Evolutionary conservation across 2,329 filamentous ascomycete species (phyloP).

Genomic region (Beauveria brongniartii): DNA sequence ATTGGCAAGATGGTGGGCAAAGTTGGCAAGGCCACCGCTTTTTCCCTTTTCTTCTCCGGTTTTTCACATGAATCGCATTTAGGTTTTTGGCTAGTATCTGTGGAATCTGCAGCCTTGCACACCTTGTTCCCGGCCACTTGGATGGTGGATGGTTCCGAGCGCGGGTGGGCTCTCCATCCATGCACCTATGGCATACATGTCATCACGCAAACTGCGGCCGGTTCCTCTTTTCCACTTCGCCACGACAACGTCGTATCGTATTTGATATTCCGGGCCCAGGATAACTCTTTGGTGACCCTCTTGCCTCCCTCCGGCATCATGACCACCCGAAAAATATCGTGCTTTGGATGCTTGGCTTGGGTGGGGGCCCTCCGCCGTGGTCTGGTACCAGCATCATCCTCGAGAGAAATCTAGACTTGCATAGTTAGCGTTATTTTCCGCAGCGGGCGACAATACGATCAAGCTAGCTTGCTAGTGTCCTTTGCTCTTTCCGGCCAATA

Average conservation of each 20-base stretch:
- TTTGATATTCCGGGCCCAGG: neutral
- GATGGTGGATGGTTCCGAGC: neutral
- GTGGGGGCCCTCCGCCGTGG: neutral
- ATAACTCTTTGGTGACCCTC: neutral
- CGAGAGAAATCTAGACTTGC: neutral
- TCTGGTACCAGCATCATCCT: neutral
- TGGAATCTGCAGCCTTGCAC: no score
- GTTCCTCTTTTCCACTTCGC: neutral
- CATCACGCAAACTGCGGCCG: neutral
- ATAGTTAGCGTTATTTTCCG: neutral
- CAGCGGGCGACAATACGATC: neutral
- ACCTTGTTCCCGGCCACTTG: no score
- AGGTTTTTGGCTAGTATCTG: no score
- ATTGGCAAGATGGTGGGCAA: no score
- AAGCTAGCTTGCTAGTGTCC: neutral
- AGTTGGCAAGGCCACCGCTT: no score
- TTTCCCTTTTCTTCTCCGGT: no score
- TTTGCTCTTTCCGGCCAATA: neutral
- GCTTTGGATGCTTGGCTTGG: neutral
- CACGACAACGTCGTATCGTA: constrained; percentile 2
- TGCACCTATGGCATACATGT: neutral
- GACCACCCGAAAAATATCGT: neutral
- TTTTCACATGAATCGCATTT: no score
- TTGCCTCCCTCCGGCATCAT: neutral
- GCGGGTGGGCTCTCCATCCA: neutral